Evolutionary conservation across 495 filamentous ascomycete genomes (phyloP).

Genomic region (Podospora anserina): DNA sequence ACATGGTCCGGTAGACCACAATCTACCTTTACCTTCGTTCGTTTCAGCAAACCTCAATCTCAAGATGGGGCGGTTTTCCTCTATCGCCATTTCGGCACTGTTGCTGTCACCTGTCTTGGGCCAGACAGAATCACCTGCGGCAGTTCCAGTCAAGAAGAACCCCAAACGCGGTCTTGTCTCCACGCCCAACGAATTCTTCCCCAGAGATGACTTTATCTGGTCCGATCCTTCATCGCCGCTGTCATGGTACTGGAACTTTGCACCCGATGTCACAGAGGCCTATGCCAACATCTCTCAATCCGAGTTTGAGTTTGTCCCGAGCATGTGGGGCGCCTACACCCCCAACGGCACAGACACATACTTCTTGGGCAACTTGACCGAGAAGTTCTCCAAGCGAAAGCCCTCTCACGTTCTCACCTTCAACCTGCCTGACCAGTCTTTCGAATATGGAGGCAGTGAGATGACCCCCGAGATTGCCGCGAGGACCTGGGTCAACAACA

Average conservation of each 20-base stretch:
- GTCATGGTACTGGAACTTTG: slow-evolving; percentile 74
- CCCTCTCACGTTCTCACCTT: slow-evolving; percentile 58
- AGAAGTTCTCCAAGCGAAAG: slow-evolving; percentile 39
- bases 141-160: slow-evolving; percentile 7
- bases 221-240: slow-evolving; percentile 35
- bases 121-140: not conserved
- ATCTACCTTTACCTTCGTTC: slow-evolving; percentile 6
- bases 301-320: slow-evolving; percentile 60
- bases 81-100: not conserved
- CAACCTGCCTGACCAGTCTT: slow-evolving; percentile 60
- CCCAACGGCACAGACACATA: slow-evolving; percentile 39
- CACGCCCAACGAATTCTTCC: slow-evolving; percentile 41
- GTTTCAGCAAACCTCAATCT: not conserved
- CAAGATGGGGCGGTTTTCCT: slow-evolving; percentile 5
- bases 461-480: slow-evolving; percentile 52
- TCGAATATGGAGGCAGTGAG: slow-evolving; percentile 48
- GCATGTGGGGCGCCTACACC: slow-evolving; percentile 56
- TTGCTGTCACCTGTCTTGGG: slow-evolving; percentile 1
- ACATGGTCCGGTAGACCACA: slow-evolving; percentile 23
- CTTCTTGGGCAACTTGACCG: slow-evolving; percentile 47
- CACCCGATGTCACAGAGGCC: slow-evolving; percentile 39
- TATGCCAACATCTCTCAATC: slow-evolving; percentile 34
- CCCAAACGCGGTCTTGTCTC: slow-evolving; percentile 62
- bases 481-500: slow-evolving; percentile 51
- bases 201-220: slow-evolving; percentile 54